Base-by-base conservation (phyloP, 2,329 filamentous ascomycete genomes). In the Sclerotinia borealis region DNA sequence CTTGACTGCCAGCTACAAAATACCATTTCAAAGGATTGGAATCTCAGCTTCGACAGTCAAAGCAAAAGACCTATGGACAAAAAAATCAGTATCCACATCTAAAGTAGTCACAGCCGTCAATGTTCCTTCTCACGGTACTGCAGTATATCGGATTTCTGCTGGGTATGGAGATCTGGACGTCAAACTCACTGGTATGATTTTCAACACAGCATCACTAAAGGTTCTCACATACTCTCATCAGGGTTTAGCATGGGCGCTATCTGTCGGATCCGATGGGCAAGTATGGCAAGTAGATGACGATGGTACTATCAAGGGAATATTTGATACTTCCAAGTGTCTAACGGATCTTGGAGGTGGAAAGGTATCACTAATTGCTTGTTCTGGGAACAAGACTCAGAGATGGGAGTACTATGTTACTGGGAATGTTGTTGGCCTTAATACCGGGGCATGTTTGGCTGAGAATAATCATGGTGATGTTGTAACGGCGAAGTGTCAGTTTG, bases 351-450 rank as follows among this genome's bases (percentile, higher is more conserved):
- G 63, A 10, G 64, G 68, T 9, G 74, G 71, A 0, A 67, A 65
- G 2, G 72, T 75, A 2, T 64, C 63, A 4, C 59, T 76, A 25
- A 66, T 63, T 34, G 63, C 59, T 4, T 80, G 79, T 69, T 75
- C 75, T 39, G 72, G 72, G 50, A 72, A 72, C 56, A 64, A 67
- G 15, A 69, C 45, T 8, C 76, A 79, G 61, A 68, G 70, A 31
- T 82, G 80, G 80, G 72, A 72, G 1, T 80, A 81, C 69, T 72
- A 68, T 3, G 68, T 78, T 13, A 76, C 76, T 19, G 80, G 80
- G 1, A 79, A 80, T 68, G 63, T 81, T 56, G 70, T 76, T 61
- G 79, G 75, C 63, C 68, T 63, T 13, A 68, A 61, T 45, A 72
- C 70, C 5, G 71, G 69, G 10, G 64, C 63, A 19, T 81, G 79